These are phyloP conservation scores for Phialophora tarda DNA, from an alignment of 2,329 filamentous ascomycete genomes.

Conservation along the genomic window DNA sequence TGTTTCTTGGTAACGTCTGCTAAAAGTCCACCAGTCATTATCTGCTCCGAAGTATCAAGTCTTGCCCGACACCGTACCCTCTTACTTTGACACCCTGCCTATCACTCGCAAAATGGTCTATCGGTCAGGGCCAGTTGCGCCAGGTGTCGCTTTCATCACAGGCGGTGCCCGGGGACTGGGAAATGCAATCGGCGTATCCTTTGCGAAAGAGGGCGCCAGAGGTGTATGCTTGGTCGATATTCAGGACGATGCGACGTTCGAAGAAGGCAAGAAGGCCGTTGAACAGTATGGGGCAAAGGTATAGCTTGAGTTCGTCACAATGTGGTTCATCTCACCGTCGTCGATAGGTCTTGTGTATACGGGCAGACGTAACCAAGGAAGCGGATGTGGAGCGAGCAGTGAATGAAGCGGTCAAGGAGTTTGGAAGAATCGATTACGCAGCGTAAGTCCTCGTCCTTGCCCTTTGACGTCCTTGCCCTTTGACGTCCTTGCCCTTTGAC, in stretches of 20 bases:
- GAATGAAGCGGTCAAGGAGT: slow-evolving; percentile 31
- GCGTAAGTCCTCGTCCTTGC: slow-evolving; percentile 58
- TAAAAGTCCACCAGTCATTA: background rate
- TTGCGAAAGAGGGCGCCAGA: slow-evolving; percentile 46
- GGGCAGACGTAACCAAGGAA: slow-evolving; percentile 34
- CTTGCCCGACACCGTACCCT: background rate
- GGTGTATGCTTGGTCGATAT: slow-evolving; percentile 45
- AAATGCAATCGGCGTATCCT: slow-evolving; percentile 45
- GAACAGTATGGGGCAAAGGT: slow-evolving; percentile 31
- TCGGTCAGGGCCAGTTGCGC: slow-evolving; percentile 28
- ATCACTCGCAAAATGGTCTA: slow-evolving; percentile 19
- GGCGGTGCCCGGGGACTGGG: slow-evolving; percentile 48
- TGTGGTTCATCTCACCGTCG: background rate
- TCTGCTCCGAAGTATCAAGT: background rate
- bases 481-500: background rate
- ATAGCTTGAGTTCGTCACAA: background rate
- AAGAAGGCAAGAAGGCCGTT: slow-evolving; percentile 25
- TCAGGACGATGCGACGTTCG: slow-evolving; percentile 29
- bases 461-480: background rate
- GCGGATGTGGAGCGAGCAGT: slow-evolving; percentile 32
- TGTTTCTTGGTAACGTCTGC: background rate
- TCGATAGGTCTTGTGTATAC: slow-evolving; percentile 28
- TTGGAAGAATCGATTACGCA: slow-evolving; percentile 73
- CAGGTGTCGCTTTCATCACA: slow-evolving; percentile 45
- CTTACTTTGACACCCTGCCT: background rate